phyloP scores from a whole-genome alignment of 768 basidiomycete genomes.

The Boletus tomentosulus region DNA sequence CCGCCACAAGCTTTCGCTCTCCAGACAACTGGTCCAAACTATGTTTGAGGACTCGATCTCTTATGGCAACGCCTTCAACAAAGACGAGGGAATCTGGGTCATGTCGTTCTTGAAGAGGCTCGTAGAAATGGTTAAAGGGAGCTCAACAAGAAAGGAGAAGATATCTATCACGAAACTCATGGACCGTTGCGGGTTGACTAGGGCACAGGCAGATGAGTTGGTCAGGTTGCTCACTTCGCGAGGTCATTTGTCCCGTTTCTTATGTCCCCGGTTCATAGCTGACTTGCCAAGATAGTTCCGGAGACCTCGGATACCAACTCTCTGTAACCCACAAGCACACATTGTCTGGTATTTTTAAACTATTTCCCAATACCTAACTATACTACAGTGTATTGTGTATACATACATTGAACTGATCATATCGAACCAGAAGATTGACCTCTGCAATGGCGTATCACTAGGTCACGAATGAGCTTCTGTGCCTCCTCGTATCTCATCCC shows the following conservation, averaged over 20 bases:
- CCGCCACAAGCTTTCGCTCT: conserved; percentile 7
- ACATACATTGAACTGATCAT: conserved; percentile 2
- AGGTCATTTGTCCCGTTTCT: neutral
- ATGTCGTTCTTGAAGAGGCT: conserved; percentile 22
- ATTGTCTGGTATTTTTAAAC: neutral
- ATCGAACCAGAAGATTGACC: neutral
- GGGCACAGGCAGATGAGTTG: conserved; percentile 19
- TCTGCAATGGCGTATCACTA: conserved; percentile 13
- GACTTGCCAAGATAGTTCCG: neutral
- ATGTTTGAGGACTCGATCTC: conserved; percentile 24
- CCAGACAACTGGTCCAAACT: conserved; percentile 12
- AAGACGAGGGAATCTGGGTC: conserved; percentile 17
- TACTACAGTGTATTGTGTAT: conserved; percentile 1
- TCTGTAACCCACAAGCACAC: too few species aligned
- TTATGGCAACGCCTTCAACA: conserved; percentile 11
- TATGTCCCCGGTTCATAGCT: neutral
- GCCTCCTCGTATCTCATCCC: conserved; percentile 15
- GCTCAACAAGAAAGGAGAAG: conserved; percentile 7
- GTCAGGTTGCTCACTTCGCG: conserved; percentile 5
- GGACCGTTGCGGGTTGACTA: conserved; percentile 15
- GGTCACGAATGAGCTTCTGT: conserved; percentile 9
- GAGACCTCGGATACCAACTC: neutral
- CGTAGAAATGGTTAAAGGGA: conserved; percentile 12
- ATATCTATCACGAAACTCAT: conserved; percentile 8
- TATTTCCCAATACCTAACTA: neutral